phyloP scores from a whole-genome alignment of 805 yeast genomes.

The Komagataella pastoris region DNA sequence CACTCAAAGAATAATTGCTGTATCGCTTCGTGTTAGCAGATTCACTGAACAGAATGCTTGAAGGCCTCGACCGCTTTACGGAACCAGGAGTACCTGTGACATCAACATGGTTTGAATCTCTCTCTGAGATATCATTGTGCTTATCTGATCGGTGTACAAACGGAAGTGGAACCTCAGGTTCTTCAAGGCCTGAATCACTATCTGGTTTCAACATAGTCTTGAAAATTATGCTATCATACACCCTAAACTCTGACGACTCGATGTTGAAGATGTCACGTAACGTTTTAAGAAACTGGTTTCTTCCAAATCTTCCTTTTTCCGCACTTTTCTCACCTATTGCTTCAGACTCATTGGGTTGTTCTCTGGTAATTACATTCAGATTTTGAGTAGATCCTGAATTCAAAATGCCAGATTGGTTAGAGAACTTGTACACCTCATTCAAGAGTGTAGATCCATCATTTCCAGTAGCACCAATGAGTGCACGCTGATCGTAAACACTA shows the following conservation, averaged over 20 bases:
- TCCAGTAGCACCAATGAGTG: slow-evolving; percentile 43
- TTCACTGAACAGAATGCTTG: slow-evolving; percentile 19
- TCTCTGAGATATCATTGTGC: not conserved
- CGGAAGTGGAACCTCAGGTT: not conserved
- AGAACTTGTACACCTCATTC: slow-evolving; percentile 10
- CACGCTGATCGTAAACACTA: slow-evolving; percentile 38
- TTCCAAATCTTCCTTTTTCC: slow-evolving; percentile 5
- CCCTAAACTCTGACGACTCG: slow-evolving; percentile 42
- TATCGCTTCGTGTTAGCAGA: slow-evolving; percentile 16
- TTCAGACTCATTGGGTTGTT: not conserved
- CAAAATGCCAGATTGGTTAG: slow-evolving; percentile 6
- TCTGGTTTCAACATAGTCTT: slow-evolving; percentile 25
- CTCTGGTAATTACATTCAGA: not conserved
- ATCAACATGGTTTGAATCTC: not conserved
- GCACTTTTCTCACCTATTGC: not conserved
- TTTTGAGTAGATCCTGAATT: slow-evolving; percentile 2
- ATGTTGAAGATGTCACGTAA: slow-evolving; percentile 54
- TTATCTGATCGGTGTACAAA: not conserved
- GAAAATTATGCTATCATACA: slow-evolving; percentile 42
- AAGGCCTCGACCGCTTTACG: slow-evolving; percentile 13
- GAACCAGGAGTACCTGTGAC: not conserved
- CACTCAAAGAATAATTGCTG: slow-evolving; percentile 20
- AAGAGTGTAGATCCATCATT: slow-evolving; percentile 9
- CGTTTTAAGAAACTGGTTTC: slow-evolving; percentile 38
- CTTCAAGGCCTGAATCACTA: not conserved